Conservation (phyloP, 495 filamentous ascomycete genomes). For the Hyaloscypha finlandica region DNA sequence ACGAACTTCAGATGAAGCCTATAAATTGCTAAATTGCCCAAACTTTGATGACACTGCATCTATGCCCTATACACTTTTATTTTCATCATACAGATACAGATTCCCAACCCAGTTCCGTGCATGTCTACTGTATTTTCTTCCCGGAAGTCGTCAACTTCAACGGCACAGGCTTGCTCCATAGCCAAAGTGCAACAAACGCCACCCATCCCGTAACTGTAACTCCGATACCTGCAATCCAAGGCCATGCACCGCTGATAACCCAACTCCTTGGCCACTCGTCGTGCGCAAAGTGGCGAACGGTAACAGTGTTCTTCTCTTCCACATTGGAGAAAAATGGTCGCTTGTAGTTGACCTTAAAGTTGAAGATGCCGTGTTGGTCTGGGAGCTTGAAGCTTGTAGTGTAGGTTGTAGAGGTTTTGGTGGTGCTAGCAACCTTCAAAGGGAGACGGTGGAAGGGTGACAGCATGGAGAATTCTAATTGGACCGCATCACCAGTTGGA, state of each 20-base stretch:
- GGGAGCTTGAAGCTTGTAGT: conserved; percentile 76
- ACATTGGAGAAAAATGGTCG: conserved; percentile 86
- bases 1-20: background rate
- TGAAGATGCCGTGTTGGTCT: conserved; percentile 98
- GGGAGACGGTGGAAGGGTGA: conserved; percentile 95
- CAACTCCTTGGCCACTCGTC: conserved; percentile 93
- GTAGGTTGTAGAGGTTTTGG: conserved; percentile 72
- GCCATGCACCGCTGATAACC: conserved; percentile 88
- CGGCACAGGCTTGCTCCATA: conserved; percentile 73
- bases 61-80: conserved; percentile 31
- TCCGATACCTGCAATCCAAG: conserved; percentile 90
- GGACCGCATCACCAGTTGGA: conserved; percentile 68
- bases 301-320: conserved; percentile 94
- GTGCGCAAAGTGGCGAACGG: conserved; percentile 93
- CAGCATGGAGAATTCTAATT: conserved; percentile 98
- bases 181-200: conserved; percentile 83
- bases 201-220: conserved; percentile 83
- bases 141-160: conserved; percentile 40
- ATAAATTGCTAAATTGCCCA: conserved; percentile 6
- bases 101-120: background rate
- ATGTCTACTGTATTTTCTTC: conserved; percentile 73
- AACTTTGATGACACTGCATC: conserved; percentile 17
- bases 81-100: conserved; percentile 35
- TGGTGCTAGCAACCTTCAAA: conserved; percentile 54
- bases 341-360: conserved; percentile 94